Evolutionary conservation across 73 alveolate genomes (phyloP).

Genomic region (Paramecium sonneborni): DNA sequence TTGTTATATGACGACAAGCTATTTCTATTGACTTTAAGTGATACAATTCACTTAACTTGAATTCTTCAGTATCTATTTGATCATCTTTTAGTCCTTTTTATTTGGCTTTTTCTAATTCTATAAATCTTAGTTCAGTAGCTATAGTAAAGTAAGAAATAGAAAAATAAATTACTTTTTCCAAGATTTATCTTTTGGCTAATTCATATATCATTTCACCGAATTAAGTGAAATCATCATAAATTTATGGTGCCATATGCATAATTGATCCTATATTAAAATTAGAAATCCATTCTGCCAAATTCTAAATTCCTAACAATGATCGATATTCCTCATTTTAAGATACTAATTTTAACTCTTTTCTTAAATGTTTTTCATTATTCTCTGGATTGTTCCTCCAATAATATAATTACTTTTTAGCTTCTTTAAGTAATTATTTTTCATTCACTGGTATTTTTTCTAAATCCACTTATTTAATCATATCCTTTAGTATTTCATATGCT

Average conservation of each 20-base stretch:
- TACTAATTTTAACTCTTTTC: slow-evolving; percentile 56
- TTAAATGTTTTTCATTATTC: slow-evolving; percentile 60
- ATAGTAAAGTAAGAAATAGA: slow-evolving; percentile 62
- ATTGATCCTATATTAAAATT: slow-evolving; percentile 61
- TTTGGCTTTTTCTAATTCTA: slow-evolving; percentile 55
- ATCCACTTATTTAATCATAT: slow-evolving; percentile 49
- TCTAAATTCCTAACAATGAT: slow-evolving; percentile 56
- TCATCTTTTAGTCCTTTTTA: not conserved
- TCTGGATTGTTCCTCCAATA: slow-evolving; percentile 67
- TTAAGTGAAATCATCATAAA: slow-evolving; percentile 43
- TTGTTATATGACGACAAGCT: slow-evolving; percentile 50
- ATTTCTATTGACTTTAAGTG: slow-evolving; percentile 61
- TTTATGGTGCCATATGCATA: slow-evolving; percentile 61
- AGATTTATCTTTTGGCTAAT: slow-evolving; percentile 43
- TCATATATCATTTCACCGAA: slow-evolving; percentile 62
- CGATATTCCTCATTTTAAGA: slow-evolving; percentile 47
- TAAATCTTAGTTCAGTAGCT: slow-evolving; percentile 65
- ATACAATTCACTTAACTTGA: slow-evolving; percentile 45
- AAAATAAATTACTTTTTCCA: slow-evolving; percentile 59
- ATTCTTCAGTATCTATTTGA: slow-evolving; percentile 60
- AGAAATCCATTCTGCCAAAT: slow-evolving; percentile 57
- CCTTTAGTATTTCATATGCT: slow-evolving; percentile 12
- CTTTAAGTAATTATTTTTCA: slow-evolving; percentile 38
- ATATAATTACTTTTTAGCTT: slow-evolving; percentile 56
- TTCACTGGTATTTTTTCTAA: slow-evolving; percentile 16